These are phyloP conservation scores for Phytophthora pini DNA, from an alignment of 352 stramenopile genomes.

Conservation along the genomic window DNA sequence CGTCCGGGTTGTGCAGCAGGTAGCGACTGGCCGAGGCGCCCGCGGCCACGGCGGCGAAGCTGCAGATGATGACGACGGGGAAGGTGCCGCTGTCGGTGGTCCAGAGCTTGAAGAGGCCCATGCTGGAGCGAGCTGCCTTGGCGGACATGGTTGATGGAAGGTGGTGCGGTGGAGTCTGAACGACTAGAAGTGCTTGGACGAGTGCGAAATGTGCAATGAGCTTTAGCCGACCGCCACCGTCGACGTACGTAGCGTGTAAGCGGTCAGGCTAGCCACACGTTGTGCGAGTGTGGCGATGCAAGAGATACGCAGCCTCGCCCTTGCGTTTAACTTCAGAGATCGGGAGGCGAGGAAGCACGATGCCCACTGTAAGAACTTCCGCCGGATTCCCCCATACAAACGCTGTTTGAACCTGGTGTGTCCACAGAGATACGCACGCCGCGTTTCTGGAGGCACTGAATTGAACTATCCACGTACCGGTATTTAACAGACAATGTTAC, in stretches of 20 bases:
- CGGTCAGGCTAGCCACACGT: constrained; percentile 10
- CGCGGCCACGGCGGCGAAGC: constrained; percentile 41
- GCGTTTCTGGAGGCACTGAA: neutral
- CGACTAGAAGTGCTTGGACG: neutral
- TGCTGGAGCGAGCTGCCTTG: constrained; percentile 38
- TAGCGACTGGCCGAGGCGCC: constrained; percentile 37
- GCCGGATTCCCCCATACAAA: neutral
- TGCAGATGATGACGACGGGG: constrained; percentile 48
- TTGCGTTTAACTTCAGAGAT: constrained; percentile 3
- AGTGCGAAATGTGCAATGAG: constrained; percentile 27
- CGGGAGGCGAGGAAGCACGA: neutral
- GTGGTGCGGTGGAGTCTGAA: constrained; percentile 5
- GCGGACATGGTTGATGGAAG: constrained; percentile 22
- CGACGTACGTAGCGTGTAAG: neutral
- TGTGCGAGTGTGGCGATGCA: neutral
- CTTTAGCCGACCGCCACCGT: neutral
- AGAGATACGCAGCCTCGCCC: neutral
- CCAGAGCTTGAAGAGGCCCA: constrained; percentile 60
- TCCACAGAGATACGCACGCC: neutral
- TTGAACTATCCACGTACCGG: constrained; percentile 25
- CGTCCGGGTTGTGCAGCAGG: constrained; percentile 43
- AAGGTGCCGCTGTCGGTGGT: constrained; percentile 58
- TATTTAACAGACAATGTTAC: constrained; percentile 25
- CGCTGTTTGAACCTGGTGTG: neutral
- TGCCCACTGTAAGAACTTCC: neutral